These are phyloP conservation scores for Punica granatum DNA, from an alignment of 345 rosid genomes.

Conservation along the genomic window DNA sequence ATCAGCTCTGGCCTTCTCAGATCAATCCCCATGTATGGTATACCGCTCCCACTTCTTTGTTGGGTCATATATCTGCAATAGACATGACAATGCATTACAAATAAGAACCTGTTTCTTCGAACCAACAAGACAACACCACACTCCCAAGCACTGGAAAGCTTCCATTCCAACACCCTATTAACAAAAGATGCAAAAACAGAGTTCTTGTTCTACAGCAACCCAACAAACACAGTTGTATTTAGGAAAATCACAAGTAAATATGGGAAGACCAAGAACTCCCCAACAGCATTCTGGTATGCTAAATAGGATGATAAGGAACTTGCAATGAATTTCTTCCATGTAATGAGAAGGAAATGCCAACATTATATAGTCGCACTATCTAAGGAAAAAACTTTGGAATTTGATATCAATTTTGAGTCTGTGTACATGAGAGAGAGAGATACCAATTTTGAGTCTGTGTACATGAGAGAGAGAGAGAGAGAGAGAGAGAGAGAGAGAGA, in stretches of 20 bases:
- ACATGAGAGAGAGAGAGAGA: background rate
- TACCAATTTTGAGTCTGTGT: background rate
- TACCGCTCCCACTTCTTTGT: slow-evolving; percentile 90
- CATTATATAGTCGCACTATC: background rate
- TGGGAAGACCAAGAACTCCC: background rate
- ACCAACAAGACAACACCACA: background rate
- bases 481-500: background rate
- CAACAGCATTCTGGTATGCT: background rate
- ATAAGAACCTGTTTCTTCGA: background rate
- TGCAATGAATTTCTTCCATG: background rate
- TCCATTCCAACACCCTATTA: background rate
- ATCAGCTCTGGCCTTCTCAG: background rate
- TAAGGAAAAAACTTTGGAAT: background rate
- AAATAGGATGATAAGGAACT: background rate
- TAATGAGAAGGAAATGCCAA: background rate
- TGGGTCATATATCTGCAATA: slow-evolving; percentile 73
- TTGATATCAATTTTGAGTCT: background rate
- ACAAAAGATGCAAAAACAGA: too few relatives aligned
- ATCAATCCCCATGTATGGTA: slow-evolving; percentile 89
- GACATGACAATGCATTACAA: background rate
- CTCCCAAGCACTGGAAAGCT: background rate
- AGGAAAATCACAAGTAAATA: background rate
- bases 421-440: background rate
- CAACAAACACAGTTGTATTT: background rate
- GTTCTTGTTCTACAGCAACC: too few relatives aligned